Conservation (phyloP, 1,284 basidiomycete genomes). For the Sanghuangporus baumii region DNA sequence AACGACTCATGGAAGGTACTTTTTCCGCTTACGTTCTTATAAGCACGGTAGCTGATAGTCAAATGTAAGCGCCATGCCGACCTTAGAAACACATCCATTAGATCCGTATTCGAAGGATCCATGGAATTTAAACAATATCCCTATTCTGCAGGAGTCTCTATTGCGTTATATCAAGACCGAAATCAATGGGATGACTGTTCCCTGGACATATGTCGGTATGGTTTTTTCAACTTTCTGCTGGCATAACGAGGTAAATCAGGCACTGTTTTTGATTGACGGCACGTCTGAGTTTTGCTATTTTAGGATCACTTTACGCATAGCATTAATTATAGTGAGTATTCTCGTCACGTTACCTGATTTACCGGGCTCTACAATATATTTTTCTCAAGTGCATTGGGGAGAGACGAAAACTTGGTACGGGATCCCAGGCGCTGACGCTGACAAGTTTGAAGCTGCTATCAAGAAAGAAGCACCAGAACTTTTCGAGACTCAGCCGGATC, state of each 20-base stretch:
- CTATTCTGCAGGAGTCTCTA: conserved; percentile 83
- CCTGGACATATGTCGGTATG: conserved; percentile 99
- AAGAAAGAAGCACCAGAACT: conserved; percentile 94
- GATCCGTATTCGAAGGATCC: conserved; percentile 86
- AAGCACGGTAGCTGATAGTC: neutral
- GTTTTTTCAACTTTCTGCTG: conserved; percentile 99
- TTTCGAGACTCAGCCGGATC: conserved; percentile 96
- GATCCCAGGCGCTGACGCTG: conserved; percentile 89
- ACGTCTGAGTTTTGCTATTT: conserved; percentile 8
- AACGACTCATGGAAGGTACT: conserved; percentile 90
- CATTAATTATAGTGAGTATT: conserved; percentile 80
- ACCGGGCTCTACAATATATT: conserved; percentile 13
- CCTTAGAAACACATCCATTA: conserved; percentile 86
- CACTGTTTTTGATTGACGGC: neutral
- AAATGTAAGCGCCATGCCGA: conserved; percentile 80
- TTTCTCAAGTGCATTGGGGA: conserved; percentile 88
- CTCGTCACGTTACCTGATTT: conserved; percentile 11
- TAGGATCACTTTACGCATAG: conserved; percentile 98
- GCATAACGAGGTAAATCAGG: conserved; percentile 85
- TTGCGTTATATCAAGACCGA: conserved; percentile 95
- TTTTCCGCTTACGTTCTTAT: neutral
- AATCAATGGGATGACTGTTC: conserved; percentile 99
- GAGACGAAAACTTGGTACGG: conserved; percentile 99
- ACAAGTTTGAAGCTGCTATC: conserved; percentile 96
- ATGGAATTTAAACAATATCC: conserved; percentile 98